Base-by-base conservation (phyloP, 345 rosid genomes). In the Brassica rapa region DNA sequence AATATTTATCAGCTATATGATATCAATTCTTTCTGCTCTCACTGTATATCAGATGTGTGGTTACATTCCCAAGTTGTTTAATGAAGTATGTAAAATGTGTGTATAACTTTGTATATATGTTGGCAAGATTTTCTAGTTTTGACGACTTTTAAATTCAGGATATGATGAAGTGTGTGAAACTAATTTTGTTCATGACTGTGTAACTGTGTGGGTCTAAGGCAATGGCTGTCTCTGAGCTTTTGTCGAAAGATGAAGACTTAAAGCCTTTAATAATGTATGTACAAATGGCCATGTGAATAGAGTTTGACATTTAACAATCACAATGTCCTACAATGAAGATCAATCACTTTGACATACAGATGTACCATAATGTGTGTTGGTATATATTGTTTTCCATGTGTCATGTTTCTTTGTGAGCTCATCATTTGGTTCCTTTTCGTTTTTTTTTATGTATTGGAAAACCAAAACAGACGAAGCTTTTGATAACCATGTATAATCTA, bases 1-100 rank as follows among this genome's bases (percentile, higher is more conserved):
- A 88, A 35, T 90, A 88, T 39, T 32, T 75, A 87, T 90, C 81
- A 79, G 87, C 77, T 88, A 84, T 8, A 35, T 19, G 12, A 12
- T 21, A 9, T 16, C 37, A 69, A 21, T 46, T 62, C 30, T 49
- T 3, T 43, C 53, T 32, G 10, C 59, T 57, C 29, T 14, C 60
- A 1, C 62, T 8, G 3, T 3, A 32, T 33, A 35, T 65, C 16
- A 65, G 4, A 57, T 12, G 49, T 67, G 63, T 67, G 49, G 49
- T 39, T 41, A 41, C 5, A 29, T 39, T 67, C 11, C 79, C 72
- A 57, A 57, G 59, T 11, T 75, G 43, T 55, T 51, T 0, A 57
- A 12, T 27, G 61, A 76, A 68, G 33, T 23, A 29, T 68, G 62
- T 39, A 30, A 1, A 72, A 5, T 41, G 68, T 71, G 68, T 59